phyloP scores from a whole-genome alignment of 805 yeast genomes.

The Schizosaccharomyces cryophilus region DNA sequence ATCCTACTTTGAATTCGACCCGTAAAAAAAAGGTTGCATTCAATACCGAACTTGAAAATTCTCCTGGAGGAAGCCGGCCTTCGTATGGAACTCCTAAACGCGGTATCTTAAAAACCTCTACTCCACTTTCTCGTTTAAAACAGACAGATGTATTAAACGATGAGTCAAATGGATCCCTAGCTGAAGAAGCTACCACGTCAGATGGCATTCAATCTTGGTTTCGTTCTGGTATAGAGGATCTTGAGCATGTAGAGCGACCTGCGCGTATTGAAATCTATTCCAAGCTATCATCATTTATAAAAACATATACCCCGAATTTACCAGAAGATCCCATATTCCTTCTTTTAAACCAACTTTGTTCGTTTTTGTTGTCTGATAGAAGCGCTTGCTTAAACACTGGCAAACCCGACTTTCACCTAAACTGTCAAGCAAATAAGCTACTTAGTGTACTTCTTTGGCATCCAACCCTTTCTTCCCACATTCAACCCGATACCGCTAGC shows the following conservation, averaged over 20 bases:
- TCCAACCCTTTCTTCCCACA: not conserved
- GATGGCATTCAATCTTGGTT: not conserved
- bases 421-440: not conserved
- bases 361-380: not conserved
- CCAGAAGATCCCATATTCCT: not conserved
- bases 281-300: not conserved
- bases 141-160: not conserved
- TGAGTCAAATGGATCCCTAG: not conserved
- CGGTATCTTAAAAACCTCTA: not conserved
- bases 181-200: not conserved
- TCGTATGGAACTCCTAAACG: not conserved
- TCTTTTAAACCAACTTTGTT: not conserved
- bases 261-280: not conserved
- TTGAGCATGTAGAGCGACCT: not conserved
- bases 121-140: not conserved
- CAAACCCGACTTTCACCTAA: not conserved
- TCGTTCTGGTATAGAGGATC: not conserved
- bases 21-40: not conserved
- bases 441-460: not conserved
- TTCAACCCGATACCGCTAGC: not conserved
- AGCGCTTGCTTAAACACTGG: not conserved
- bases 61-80: not conserved
- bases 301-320: not conserved
- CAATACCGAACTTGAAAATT: not conserved
- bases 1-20: not conserved